These are phyloP conservation scores for Theobroma grandiflorum DNA, from an alignment of 441 rosid genomes.

Conservation along the genomic window DNA sequence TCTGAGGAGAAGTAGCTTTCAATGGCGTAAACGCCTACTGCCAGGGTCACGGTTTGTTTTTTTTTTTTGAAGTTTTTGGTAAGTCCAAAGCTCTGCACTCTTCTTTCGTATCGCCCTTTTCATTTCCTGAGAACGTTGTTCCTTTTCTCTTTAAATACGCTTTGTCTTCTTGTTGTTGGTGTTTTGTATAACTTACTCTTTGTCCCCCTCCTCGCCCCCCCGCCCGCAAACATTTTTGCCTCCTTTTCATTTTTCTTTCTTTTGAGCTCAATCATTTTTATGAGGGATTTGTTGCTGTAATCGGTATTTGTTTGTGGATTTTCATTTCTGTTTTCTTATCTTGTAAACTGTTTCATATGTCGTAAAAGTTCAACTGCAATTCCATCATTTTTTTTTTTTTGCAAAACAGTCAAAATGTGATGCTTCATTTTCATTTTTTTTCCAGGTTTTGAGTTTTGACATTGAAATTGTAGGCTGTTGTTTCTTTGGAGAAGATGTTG, in stretches of 20 bases:
- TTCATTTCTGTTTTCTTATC: conserved; percentile 11
- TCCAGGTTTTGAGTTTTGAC: conserved; percentile 26
- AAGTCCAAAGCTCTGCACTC: conserved; percentile 45
- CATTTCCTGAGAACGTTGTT: conserved; percentile 28
- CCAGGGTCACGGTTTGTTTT: conserved; percentile 13
- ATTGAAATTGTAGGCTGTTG: conserved; percentile 20
- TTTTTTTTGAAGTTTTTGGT: conserved; percentile 30
- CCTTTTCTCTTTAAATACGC: conserved; percentile 16
- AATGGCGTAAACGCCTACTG: conserved; percentile 30
- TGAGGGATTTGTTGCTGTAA: background rate
- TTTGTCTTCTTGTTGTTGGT: conserved; percentile 34
- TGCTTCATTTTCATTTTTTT: background rate
- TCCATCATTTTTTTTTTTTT: background rate
- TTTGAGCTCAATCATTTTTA: conserved; percentile 18
- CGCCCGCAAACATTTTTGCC: conserved; percentile 9
- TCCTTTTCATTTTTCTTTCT: conserved; percentile 21
- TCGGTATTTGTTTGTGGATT: conserved; percentile 22
- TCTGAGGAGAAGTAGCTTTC: conserved; percentile 42
- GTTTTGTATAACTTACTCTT: conserved; percentile 12
- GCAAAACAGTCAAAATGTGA: background rate
- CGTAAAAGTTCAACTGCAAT: background rate
- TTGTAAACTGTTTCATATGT: conserved; percentile 17
- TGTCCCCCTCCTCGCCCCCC: background rate
- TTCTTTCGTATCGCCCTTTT: conserved; percentile 41
- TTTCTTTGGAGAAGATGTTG: conserved; percentile 64